Base-by-base conservation (phyloP, 805 yeast genomes). In the Cyberlindnera meyerae region DNA sequence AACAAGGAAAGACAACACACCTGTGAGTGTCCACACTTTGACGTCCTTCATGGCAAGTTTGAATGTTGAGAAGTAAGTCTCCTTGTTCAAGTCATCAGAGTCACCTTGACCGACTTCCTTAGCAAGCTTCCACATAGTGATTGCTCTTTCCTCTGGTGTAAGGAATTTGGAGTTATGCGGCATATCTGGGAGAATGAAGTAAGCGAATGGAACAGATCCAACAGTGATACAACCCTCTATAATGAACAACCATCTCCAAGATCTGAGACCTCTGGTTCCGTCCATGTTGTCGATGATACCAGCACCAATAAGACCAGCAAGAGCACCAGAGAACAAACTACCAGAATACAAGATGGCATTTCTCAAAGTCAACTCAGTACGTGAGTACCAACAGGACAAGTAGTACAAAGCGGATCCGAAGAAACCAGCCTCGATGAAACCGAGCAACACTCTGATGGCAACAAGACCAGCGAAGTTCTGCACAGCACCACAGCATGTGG, bases 171-270 rank as follows among this genome's bases (percentile, higher is more conserved):
- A 67, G 50, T 70, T 72, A 14, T 61, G 60, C 15, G 80, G 80
- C 60, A 70, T 61, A 43, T 71, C 75, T 15, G 80, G 80, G 36
- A 75, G 57, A 24, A 72, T 60, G 33, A 63, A 59, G 51, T 69
- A 70, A 61, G 29, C 72, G 67, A 31, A 65, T 47, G 31, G 61
- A 59, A 36, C 87, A 45, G 79, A 65, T 1, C 51, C 32, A 12
- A 71, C 68, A 9, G 82, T 75, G 38, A 71, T 63, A 3, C 65
- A 62, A 29, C 82, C 82, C 53, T 78, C 82, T 42, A 78, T 73
- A 29, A 79, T 71, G 50, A 76, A 79, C 15, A 77, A 49, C 83
- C 83, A 77, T 57, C 79, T 66, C 82, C 82, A 77, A 9, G 83
- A 82, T 11, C 67, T 63, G 13, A 76, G 49, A 1, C 37, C 73